Evolutionary conservation across 768 basidiomycete species (phyloP), one percentile per base, ranked within the genome.

Genomic region (Boletus pseudo-olivaceus): DNA sequence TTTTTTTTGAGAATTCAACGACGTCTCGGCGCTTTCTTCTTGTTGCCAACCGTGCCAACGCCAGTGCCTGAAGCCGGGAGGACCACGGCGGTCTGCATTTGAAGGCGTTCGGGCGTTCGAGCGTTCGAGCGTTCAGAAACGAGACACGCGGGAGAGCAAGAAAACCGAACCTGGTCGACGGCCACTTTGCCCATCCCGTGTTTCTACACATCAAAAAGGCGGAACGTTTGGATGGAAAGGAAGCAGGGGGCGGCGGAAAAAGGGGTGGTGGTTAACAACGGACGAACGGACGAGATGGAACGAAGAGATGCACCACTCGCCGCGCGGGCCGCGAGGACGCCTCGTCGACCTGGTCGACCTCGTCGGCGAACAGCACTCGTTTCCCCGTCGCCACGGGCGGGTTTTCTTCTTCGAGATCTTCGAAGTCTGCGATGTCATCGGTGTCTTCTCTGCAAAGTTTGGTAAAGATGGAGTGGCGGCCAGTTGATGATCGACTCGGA

Each of bases 261-360:
- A 27, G 14, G 14, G 14, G 14, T 14, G 19, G 7, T 12, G 26
- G 41, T 49, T 39, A 56, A 49, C 26, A 49, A 37, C 20, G 30
- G 50, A 48, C 3, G 39, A 19, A 49, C 17, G 15, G 27, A 27
- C 34, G 27, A 9, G 34, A 49, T n/a, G 27, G 33, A 47, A 9
- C 15, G 17, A 47, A 51, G 3, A 32, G 42, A 53, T 55, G 56
- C 44, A 70, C 69, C 61, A 47, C 55, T 53, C 69, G 62, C 49
- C 69, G 67, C 39, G 60, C 40, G 19, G 70, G 70, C 19, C 69
- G 65, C 47, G 47, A 51, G 14, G 58, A 38, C 35, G 57, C 70
- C 14, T 53, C 55, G 35, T 66, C 62, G 48, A 47, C 51, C 7
- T 62, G 56, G 40, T 65, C 62, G 48, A 47, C 51, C 9, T 62